phyloP scores from a whole-genome alignment of 768 basidiomycete genomes.

The Lactarius deliciosus region DNA sequence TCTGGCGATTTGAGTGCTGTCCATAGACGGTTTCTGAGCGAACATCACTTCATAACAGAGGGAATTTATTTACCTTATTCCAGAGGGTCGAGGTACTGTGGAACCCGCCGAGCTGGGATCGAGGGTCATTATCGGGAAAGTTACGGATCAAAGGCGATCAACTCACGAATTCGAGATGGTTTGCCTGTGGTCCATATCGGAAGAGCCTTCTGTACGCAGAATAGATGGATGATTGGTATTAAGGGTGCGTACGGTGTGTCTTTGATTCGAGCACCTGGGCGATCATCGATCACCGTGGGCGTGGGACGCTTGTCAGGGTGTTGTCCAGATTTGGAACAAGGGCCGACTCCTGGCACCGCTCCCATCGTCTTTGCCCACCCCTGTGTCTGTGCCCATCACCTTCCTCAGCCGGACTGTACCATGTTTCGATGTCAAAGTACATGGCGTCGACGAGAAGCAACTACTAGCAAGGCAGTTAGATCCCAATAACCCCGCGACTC shows the following conservation, averaged over 20 bases:
- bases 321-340: no score
- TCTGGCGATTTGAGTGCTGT: background rate
- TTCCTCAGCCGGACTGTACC: no score
- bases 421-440: no score
- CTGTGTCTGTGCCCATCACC: no score
- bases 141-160: background rate
- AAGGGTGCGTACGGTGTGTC: background rate
- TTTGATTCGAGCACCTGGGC: no score
- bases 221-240: background rate
- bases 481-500: no score
- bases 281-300: no score
- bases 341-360: background rate
- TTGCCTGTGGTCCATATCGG: background rate
- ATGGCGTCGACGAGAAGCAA: slow-evolving; percentile 47
- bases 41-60: no score
- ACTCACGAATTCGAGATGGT: background rate
- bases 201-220: background rate
- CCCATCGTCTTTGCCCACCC: no score
- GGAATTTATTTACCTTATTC: no score
- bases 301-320: no score
- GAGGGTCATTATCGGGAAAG: background rate
- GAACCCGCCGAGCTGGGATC: background rate
- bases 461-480: no score
- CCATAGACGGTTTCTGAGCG: background rate
- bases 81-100: background rate